Evolutionary conservation across 352 stramenopile species (phyloP), one percentile per base, ranked within the genome.

Genomic region (Phytopythium mirpurense): DNA sequence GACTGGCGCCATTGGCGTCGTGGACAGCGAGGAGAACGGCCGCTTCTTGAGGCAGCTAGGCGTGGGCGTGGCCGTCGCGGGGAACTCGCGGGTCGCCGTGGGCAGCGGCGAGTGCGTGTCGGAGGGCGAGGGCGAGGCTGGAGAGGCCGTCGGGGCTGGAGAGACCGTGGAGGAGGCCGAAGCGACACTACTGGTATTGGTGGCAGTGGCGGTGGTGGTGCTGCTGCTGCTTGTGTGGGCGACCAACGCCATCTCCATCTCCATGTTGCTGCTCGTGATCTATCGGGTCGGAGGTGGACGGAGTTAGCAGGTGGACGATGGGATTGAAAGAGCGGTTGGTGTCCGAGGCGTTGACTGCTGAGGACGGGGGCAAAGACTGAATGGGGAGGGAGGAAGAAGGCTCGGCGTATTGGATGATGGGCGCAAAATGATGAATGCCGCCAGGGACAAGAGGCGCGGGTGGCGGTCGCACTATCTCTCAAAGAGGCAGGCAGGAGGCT

Each of bases 31-130:
- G 35, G 54, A 32, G 24, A 63, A 42, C 11, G 60, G 51, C 27
- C 68, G 68, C 36, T 77, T 77, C 58, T 77, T 77, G 26, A 71
- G 61, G 58, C 60, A 65, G 56, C 70, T 35, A 21, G 34, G 48
- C 19, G 47, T 44, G 31, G 47, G 47, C 31, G 45, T 52, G 29
- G 45, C 31, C 45, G 31, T 52, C 15, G 45, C 45, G 29, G 31
- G 18, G 45, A 52, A 52, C 45, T 52, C 45, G n/a, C 45, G 45
- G 3, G 45, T 29, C 8, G 27, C 5, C 45, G 42, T 41, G 29
- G 45, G n/a, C 27, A 42, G 18, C 11, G 45, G 45, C 45, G 45
- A 52, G 31, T 31, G n/a, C 19, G 19, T 40, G 29, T 52, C 45
- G 29, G 45, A n/a, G 18, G 45, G 43, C 12, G 43, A 50, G 24